These are phyloP conservation scores for Warburgia ugandensis DNA, from an alignment of 164 flowering plant genomes.

Conservation along the genomic window DNA sequence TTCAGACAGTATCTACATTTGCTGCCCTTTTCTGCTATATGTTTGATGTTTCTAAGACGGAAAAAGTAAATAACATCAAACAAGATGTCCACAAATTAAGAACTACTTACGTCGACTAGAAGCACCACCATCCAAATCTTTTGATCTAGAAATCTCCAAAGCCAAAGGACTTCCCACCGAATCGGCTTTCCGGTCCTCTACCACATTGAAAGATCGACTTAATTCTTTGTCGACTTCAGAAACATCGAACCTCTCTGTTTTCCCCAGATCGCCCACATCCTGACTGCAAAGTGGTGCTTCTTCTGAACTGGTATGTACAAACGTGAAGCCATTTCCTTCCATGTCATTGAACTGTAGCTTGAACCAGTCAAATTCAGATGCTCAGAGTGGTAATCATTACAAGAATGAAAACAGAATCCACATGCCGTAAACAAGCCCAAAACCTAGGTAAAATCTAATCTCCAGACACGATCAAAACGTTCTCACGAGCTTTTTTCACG, in stretches of 20 bases:
- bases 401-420: too few relatives aligned
- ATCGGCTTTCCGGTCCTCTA: constrained; percentile 7
- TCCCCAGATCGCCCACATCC: too few relatives aligned
- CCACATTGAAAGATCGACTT: constrained; percentile 7
- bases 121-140: constrained; percentile 14
- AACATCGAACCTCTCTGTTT: constrained; percentile 7
- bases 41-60: not conserved
- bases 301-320: too few relatives aligned
- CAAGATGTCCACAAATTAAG: not conserved
- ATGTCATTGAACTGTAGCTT: too few relatives aligned
- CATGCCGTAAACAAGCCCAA: too few relatives aligned
- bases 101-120: constrained; percentile 14
- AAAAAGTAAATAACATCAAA: not conserved
- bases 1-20: not conserved
- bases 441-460: too few relatives aligned
- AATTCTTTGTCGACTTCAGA: constrained; percentile 5
- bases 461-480: too few relatives aligned
- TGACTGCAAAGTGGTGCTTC: too few relatives aligned
- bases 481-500: not conserved
- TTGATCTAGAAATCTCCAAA: constrained; percentile 18
- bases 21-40: not conserved
- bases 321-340: too few relatives aligned
- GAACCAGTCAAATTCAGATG: too few relatives aligned
- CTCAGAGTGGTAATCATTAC: too few relatives aligned
- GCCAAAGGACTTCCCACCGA: constrained; percentile 10